Evolutionary conservation across 202 grass and related monocot species (phyloP), one percentile per base, ranked within the genome.

Genomic region (Setaria viridis): DNA sequence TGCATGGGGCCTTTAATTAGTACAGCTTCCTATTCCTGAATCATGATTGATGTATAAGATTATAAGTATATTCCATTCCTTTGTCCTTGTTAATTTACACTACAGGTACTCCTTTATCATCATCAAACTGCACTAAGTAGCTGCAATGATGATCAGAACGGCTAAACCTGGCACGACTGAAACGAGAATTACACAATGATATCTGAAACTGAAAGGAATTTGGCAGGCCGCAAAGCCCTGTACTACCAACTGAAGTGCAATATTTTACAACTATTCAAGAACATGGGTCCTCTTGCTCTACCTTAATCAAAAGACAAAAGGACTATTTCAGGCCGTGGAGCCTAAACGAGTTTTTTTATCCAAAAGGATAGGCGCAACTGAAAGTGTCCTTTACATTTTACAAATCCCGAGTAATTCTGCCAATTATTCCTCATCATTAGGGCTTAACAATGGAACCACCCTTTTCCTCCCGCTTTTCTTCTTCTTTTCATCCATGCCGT

Each of bases 371-470:
- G 67, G 66, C 62, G 59, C 42, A 83, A 69, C 59, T 57, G 71
- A 57, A 63, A 82, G 83, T 47, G 80, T 29, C 42, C 51, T 70
- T 29, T 55, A 14, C 33, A 75, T 74, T 84, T 90, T 90, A 71
- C 70, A 87, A 87, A 83, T 68, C 59, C 34, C 71, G 46, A 63
- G 77, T 84, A 83, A 84, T 80, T 62, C 85, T 45, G 9, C 7
- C 82, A 85, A 83, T 78, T 76, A 80, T 70, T 77, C 76, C 17
- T 87, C 78, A 80, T 79, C 80, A 88, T 88, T 92, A 67, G 85
- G 57, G 56, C 2, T 86, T 74, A 82, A 80, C 60, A 85, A 85
- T 79, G 69, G 39, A 69, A 67, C 77, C 4, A 16, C 73, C 11
- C 48, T 56, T 45, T 14, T 34, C 21, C 85, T 41, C 70, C 75